Evolutionary conservation across 2,329 filamentous ascomycete genomes (phyloP).

Genomic region (Capronia epimyces): DNA sequence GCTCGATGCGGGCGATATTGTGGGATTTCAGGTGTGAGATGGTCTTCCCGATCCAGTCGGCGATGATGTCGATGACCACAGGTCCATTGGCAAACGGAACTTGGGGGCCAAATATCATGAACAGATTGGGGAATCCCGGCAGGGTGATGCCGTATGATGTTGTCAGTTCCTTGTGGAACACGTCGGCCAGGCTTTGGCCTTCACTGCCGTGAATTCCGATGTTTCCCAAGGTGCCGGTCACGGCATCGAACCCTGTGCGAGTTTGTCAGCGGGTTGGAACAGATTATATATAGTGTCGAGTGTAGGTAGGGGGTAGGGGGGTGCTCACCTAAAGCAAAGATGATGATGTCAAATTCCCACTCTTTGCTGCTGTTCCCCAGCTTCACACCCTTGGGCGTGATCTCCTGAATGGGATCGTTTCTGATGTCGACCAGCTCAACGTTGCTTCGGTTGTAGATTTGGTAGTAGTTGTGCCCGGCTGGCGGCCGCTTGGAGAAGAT

Average conservation of each 20-base stretch:
- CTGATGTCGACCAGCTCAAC: slow-evolving; percentile 46
- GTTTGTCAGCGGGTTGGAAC: too few species aligned
- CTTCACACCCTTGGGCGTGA: slow-evolving; percentile 39
- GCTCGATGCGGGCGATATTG: too few species aligned
- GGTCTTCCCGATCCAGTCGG: slow-evolving; percentile 43
- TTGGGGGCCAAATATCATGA: slow-evolving; percentile 51
- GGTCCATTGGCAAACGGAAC: slow-evolving; percentile 51
- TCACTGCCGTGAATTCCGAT: slow-evolving; percentile 30
- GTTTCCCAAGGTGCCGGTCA: slow-evolving; percentile 38
- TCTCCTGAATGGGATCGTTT: slow-evolving; percentile 39
- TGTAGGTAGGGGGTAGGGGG: too few species aligned
- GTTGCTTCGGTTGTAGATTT: slow-evolving; percentile 38
- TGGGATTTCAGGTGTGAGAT: too few species aligned
- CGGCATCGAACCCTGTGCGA: slow-evolving; percentile 41
- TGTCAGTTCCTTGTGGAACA: slow-evolving; percentile 32
- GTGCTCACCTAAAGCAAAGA: slow-evolving; percentile 41
- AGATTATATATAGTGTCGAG: too few species aligned
- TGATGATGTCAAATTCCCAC: slow-evolving; percentile 38
- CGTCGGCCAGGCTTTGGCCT: slow-evolving; percentile 27
- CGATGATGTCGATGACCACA: slow-evolving; percentile 48
- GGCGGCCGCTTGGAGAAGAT: slow-evolving; percentile 26
- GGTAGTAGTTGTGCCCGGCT: slow-evolving; percentile 27
- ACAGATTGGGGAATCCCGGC: slow-evolving; percentile 44
- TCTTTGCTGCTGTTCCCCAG: slow-evolving; percentile 35
- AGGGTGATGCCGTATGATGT: slow-evolving; percentile 41